These are phyloP conservation scores for Penicillium riverlandense DNA, from an alignment of 495 filamentous ascomycete species.

Conservation along the genomic window DNA sequence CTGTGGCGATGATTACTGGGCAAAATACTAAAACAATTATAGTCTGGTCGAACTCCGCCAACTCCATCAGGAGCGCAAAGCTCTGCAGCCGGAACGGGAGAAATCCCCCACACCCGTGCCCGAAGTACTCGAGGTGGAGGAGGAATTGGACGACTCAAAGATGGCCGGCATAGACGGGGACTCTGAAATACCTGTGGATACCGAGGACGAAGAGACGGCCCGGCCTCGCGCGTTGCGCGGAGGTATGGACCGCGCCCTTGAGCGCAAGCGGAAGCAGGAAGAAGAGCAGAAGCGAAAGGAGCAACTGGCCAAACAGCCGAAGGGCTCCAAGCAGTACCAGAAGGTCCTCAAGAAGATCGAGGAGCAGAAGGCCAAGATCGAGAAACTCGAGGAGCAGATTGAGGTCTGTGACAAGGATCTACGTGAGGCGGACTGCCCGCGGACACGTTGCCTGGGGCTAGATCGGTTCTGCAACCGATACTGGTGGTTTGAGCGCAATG, in stretches of 20 bases:
- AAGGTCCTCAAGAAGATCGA: constrained; percentile 83
- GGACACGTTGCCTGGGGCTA: constrained; percentile 80
- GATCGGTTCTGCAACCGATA: constrained; percentile 98
- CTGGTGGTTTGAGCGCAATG: constrained; percentile 98
- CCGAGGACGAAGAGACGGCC: constrained; percentile 54
- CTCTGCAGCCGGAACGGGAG: constrained; percentile 61
- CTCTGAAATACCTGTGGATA: constrained; percentile 43
- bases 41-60: constrained; percentile 77
- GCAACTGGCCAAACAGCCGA: constrained; percentile 73
- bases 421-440: constrained; percentile 84
- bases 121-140: constrained; percentile 51
- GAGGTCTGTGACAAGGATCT: constrained; percentile 80
- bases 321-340: constrained; percentile 81
- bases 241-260: constrained; percentile 66
- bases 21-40: background rate
- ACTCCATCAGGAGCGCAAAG: constrained; percentile 83
- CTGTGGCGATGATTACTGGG: background rate
- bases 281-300: constrained; percentile 71
- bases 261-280: constrained; percentile 80
- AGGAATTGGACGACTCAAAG: constrained; percentile 52
- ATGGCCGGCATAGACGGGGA: constrained; percentile 60
- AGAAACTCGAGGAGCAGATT: constrained; percentile 77
- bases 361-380: constrained; percentile 70
- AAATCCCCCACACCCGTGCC: constrained; percentile 59
- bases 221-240: constrained; percentile 68